phyloP scores from a whole-genome alignment of 108 stramenopile genomes.

The Cyclotella sp. region DNA sequence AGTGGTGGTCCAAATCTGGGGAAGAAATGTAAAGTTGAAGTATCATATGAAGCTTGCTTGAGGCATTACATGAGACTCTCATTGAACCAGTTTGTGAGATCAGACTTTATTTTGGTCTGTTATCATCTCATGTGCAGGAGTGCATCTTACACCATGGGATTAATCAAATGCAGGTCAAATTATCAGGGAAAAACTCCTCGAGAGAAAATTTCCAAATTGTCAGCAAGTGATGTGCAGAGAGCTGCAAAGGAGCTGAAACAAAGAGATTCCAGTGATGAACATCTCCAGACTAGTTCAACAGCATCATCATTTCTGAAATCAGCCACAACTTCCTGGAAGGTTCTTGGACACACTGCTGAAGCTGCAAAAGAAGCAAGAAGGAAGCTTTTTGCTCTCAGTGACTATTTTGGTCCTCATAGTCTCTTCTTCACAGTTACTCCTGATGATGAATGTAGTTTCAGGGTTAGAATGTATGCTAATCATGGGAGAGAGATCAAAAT shows the following conservation, averaged over 20 bases:
- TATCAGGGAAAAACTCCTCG: neutral
- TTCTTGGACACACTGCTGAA: neutral
- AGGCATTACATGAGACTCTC: slow-evolving; percentile 10
- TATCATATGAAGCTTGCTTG: slow-evolving; percentile 4
- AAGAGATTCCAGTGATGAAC: neutral
- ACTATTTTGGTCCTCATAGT: too few species aligned
- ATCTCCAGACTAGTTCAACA: neutral
- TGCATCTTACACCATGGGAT: neutral
- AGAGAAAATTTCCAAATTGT: slow-evolving; percentile 2
- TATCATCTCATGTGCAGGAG: neutral
- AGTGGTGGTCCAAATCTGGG: slow-evolving; percentile 5
- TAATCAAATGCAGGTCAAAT: neutral
- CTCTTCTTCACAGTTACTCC: too few species aligned
- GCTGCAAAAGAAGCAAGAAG: too few species aligned
- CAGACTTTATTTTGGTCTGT: slow-evolving; percentile 14
- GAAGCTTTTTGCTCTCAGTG: too few species aligned
- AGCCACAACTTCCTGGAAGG: neutral
- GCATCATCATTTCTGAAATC: neutral
- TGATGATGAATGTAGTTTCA: too few species aligned
- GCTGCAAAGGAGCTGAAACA: neutral
- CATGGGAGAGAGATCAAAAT: too few species aligned
- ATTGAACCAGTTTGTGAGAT: neutral
- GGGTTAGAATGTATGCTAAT: too few species aligned
- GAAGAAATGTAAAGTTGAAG: neutral
- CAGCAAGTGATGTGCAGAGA: neutral